These are phyloP conservation scores for Passiflora organensis DNA, from an alignment of 345 rosid genomes.

Conservation along the genomic window DNA sequence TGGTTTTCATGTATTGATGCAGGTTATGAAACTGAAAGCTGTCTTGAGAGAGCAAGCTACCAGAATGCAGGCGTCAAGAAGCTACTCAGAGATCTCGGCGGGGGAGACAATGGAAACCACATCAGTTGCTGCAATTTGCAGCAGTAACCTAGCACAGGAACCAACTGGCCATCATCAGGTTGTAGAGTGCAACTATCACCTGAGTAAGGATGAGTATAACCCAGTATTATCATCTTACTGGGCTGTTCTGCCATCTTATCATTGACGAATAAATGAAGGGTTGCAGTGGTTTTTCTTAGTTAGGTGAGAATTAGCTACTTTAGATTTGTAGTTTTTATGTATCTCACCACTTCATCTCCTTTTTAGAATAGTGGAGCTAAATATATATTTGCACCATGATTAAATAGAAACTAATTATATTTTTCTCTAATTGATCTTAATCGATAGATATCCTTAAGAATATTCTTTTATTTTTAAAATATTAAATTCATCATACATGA, in stretches of 20 bases:
- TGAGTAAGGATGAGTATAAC: conserved; percentile 35
- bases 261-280: too few relatives aligned
- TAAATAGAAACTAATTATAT: too few relatives aligned
- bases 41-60: conserved; percentile 42
- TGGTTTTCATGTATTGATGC: not conserved
- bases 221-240: conserved; percentile 35
- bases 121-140: conserved; percentile 26
- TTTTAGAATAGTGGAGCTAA: too few relatives aligned
- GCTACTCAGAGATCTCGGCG: conserved; percentile 50
- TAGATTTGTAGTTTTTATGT: too few relatives aligned
- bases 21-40: conserved; percentile 57
- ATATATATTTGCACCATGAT: too few relatives aligned
- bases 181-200: conserved; percentile 31
- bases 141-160: conserved; percentile 15
- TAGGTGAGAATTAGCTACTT: too few relatives aligned
- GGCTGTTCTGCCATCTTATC: conserved; percentile 31
- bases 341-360: too few relatives aligned
- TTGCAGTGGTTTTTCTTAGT: too few relatives aligned
- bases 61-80: conserved; percentile 38
- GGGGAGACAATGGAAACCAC: conserved; percentile 65
- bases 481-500: too few relatives aligned
- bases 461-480: too few relatives aligned
- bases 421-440: too few relatives aligned
- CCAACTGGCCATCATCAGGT: conserved; percentile 15
- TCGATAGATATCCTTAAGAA: too few relatives aligned